phyloP scores from a whole-genome alignment of 179 eudicot species.

The Patellifolia procumbens region DNA sequence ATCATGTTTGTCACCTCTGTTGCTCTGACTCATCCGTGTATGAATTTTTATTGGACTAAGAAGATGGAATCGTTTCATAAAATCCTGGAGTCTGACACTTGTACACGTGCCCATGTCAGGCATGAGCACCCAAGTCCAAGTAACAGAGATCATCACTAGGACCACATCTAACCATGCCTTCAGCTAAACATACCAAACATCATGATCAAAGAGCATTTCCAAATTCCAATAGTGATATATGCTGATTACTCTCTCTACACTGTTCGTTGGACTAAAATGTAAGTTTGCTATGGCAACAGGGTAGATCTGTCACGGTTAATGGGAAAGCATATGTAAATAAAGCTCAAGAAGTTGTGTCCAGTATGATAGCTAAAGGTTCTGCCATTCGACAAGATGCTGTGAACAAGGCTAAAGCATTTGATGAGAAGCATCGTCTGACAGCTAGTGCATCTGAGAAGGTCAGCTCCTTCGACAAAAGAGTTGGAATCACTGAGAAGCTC shows the following conservation, averaged over 20 bases:
- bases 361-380: constrained; percentile 87
- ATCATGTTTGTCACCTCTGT: background rate
- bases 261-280: background rate
- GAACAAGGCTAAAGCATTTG: constrained; percentile 92
- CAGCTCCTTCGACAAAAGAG: constrained; percentile 74
- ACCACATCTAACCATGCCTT: background rate
- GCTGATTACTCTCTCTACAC: constrained; percentile 5
- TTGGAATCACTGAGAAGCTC: constrained; percentile 79
- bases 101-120: background rate
- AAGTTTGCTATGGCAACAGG: constrained; percentile 38
- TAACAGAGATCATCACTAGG: background rate
- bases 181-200: background rate
- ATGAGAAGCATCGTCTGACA: constrained; percentile 82
- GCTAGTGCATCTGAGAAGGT: constrained; percentile 95
- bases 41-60: too few species aligned
- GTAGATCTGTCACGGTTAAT: constrained; percentile 36
- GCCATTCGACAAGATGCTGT: constrained; percentile 88
- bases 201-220: background rate
- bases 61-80: too few species aligned
- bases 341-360: constrained; percentile 96
- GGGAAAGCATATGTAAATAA: constrained; percentile 69
- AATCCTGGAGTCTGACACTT: too few species aligned
- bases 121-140: background rate
- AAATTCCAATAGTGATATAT: background rate
- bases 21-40: too few species aligned